Percentiles rank a stretch among this genome's conserved stretches.
Conservation (phyloP, 2,329 filamentous ascomycete species). For the Coniosporium tulheliwenetii region DNA sequence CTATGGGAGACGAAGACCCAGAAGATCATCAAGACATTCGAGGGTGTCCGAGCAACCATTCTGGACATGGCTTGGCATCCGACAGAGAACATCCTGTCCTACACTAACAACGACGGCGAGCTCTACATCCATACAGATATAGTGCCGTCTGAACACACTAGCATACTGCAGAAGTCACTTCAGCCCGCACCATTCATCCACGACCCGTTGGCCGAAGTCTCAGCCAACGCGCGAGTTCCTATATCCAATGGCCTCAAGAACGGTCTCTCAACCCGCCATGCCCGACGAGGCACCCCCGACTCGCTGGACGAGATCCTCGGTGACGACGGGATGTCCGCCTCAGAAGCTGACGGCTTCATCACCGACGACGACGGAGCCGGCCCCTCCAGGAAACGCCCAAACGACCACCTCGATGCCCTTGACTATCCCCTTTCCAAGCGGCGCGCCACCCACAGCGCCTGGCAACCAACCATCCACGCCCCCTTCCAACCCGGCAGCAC, state of each 20-base stretch:
- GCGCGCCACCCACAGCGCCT: constrained; percentile 28
- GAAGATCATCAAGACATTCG: constrained; percentile 59
- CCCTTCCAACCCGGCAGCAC: constrained; percentile 90
- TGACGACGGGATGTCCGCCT: constrained; percentile 38
- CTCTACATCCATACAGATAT: constrained; percentile 74
- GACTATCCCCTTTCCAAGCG: constrained; percentile 35
- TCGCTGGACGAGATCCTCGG: constrained; percentile 73
- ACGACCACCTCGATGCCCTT: constrained; percentile 29
- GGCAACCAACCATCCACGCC: constrained; percentile 57
- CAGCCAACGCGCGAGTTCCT: constrained; percentile 46
- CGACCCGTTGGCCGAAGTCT: constrained; percentile 56
- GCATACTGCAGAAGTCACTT: constrained; percentile 33
- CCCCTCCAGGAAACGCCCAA: constrained; percentile 55
- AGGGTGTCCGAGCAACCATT: constrained; percentile 58
- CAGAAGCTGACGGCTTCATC: constrained; percentile 64
- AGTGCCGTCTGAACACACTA: constrained; percentile 33
- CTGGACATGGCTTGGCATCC: constrained; percentile 86
- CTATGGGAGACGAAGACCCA: constrained; percentile 89
- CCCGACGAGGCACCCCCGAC: constrained; percentile 50
- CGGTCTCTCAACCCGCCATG: constrained; percentile 32
- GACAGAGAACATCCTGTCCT: constrained; percentile 72
- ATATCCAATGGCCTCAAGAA: constrained; percentile 40
- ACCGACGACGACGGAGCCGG: constrained; percentile 91
- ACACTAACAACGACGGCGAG: constrained; percentile 84
- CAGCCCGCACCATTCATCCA: constrained; percentile 80